Base-by-base conservation (phyloP, 2,329 filamentous ascomycete genomes). In the Fusarium euwallaceae region DNA sequence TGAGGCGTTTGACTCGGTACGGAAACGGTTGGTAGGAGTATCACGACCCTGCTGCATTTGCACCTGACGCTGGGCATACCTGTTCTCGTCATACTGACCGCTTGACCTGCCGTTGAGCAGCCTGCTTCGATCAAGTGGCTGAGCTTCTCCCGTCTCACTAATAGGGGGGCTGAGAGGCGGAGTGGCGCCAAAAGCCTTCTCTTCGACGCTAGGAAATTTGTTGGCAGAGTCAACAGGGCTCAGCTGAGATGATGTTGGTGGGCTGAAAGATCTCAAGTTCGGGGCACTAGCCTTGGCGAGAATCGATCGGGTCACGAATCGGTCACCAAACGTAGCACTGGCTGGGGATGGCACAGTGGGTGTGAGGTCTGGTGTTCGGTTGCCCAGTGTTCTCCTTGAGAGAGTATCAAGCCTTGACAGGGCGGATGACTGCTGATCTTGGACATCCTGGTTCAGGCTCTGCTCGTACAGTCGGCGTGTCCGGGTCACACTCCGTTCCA, bases 381-480 rank as follows among this genome's bases (percentile, higher is more conserved):
- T 83, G 32, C 87, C 81, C 61, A 83, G 77, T 16, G 86, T 86
- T 17, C 90, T 91, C 67, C 92, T 90, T 29, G 91, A 91, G 61
- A 97, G 85, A 1, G 92, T 95, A 78, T 98, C 95, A 48, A 98
- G 89, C 45, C 95, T 90, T n/a, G 91, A 92, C 73, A 97, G 83
- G 0, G 94, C 91, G 3, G 93, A 94, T 4, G 89, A 89, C 79
- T 96, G 95, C 75, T 97, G 93, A 65, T 95, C 94, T 60, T 95
- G 92, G 14, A 94, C 87, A 71, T 97, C 92, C 78, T 95, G 92
- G 60, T 92, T 93, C 17, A 97, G 86, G 0, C 93, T 93, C 73
- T 94, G 94, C 72, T 97, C 95, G 78, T 98, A 98, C 1, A 98
- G 86, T 53, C 95, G 88, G 62, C 93, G 90, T 2, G 90, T 89